Percentiles rank a stretch among this genome's conserved stretches.
These are phyloP conservation scores for Lasiodiplodia gonubiensis DNA, from an alignment of 2,329 filamentous ascomycete genomes.

Conservation along the genomic window DNA sequence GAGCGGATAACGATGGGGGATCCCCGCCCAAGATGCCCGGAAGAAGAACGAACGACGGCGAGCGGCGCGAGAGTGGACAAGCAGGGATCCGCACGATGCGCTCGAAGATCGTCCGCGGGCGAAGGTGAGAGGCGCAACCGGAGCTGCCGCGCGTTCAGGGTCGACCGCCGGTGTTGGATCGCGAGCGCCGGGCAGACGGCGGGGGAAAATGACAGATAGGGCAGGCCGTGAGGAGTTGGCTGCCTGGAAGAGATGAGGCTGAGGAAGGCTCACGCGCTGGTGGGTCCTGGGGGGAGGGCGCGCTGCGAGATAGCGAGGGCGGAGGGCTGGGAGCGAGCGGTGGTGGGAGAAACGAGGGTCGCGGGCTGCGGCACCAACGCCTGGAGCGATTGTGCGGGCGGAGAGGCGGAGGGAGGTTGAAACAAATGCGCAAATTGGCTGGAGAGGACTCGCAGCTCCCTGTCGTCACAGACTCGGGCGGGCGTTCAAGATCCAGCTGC, in stretches of 20 bases:
- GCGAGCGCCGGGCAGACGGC: background rate
- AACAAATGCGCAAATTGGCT: conserved; percentile 23
- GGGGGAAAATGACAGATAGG: conserved; percentile 22
- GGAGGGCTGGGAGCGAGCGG: conserved; percentile 9
- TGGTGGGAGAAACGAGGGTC: conserved; percentile 25
- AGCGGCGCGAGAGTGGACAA: conserved; percentile 5
- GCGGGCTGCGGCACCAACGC: conserved; percentile 6
- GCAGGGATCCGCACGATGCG: conserved; percentile 14
- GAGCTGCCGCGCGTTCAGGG: conserved; percentile 22
- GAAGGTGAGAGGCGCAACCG: conserved; percentile 1
- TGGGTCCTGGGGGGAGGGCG: conserved; percentile 19
- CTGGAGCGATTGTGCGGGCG: conserved; percentile 1
- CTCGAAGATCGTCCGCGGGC: conserved; percentile 9
- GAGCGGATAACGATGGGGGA: conserved; percentile 14
- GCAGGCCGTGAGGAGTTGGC: conserved; percentile 16
- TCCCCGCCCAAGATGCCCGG: conserved; percentile 7
- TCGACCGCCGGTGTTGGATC: background rate
- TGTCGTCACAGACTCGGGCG: conserved; percentile 24
- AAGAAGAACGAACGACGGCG: background rate
- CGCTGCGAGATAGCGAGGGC: conserved; percentile 9
- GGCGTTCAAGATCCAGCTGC: conserved; percentile 14
- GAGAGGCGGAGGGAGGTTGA: conserved; percentile 11
- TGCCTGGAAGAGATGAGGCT: conserved; percentile 13
- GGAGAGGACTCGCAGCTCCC: conserved; percentile 13
- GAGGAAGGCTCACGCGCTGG: conserved; percentile 22